phyloP scores from a whole-genome alignment of 257 asterid species.

The Pogostemon cablin region DNA sequence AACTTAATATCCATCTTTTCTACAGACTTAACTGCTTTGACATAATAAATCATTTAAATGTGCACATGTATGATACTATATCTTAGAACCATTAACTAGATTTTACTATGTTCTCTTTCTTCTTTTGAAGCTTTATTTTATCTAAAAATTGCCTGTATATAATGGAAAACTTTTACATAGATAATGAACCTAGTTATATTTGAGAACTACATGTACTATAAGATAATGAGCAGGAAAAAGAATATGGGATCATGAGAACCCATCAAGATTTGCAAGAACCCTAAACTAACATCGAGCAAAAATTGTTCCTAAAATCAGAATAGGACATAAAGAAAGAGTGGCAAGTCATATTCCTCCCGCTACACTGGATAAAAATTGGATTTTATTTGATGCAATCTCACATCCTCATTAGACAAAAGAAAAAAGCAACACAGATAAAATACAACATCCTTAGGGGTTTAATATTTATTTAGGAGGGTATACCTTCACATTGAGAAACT shows the following conservation, averaged over 20 bases:
- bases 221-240: no score
- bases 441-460: background rate
- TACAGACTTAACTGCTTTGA: background rate
- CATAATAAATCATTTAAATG: background rate
- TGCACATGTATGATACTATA: no score
- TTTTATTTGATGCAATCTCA: background rate
- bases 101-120: background rate
- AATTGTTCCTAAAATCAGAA: no score
- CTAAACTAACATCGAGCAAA: no score
- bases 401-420: background rate
- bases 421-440: background rate
- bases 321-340: background rate
- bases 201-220: background rate
- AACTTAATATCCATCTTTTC: background rate
- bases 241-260: no score
- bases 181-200: background rate
- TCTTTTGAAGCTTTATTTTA: background rate
- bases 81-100: no score
- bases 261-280: no score
- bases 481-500: conserved; percentile 96
- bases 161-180: background rate
- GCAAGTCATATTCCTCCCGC: background rate
- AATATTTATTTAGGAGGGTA: background rate
- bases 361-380: background rate
- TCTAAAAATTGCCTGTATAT: background rate